These are phyloP conservation scores for Acanthamoeba sp. DNA, from an alignment of 208 protist species.

Conservation along the genomic window DNA sequence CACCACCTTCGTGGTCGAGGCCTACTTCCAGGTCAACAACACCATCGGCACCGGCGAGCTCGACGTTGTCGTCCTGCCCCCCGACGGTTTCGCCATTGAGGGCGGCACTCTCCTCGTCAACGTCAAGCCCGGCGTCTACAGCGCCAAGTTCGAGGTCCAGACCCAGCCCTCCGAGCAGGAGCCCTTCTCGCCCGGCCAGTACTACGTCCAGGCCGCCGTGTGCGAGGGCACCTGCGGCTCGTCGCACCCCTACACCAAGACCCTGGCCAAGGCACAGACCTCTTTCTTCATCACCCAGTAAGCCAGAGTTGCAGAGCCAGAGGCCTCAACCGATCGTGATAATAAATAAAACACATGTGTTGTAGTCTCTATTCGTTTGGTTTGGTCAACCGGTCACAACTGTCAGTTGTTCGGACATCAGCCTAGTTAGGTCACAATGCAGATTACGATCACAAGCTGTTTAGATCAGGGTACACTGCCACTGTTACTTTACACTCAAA, in stretches of 20 bases:
- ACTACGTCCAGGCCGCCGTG: constrained; percentile 76
- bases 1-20: constrained; percentile 74
- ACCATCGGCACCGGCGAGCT: constrained; percentile 83
- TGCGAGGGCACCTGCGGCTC: constrained; percentile 83
- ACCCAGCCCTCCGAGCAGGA: constrained; percentile 75
- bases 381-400: too few species aligned
- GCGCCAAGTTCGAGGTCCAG: constrained; percentile 70
- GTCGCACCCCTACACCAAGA: constrained; percentile 77
- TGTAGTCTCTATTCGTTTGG: too few species aligned
- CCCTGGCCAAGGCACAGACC: constrained; percentile 59
- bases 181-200: constrained; percentile 74
- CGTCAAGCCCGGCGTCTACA: constrained; percentile 72
- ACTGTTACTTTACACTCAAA: too few species aligned
- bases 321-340: too few species aligned
- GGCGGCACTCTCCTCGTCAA: constrained; percentile 74
- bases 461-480: too few species aligned
- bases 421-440: too few species aligned
- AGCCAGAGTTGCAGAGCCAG: neutral
- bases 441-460: too few species aligned
- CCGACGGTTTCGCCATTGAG: constrained; percentile 53
- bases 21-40: constrained; percentile 70
- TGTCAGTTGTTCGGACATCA: too few species aligned
- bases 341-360: too few species aligned
- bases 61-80: constrained; percentile 68
- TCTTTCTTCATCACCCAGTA: constrained; percentile 77